Evolutionary conservation across 208 protist species (phyloP).

Genomic region (Tritrichomonas musculus): DNA sequence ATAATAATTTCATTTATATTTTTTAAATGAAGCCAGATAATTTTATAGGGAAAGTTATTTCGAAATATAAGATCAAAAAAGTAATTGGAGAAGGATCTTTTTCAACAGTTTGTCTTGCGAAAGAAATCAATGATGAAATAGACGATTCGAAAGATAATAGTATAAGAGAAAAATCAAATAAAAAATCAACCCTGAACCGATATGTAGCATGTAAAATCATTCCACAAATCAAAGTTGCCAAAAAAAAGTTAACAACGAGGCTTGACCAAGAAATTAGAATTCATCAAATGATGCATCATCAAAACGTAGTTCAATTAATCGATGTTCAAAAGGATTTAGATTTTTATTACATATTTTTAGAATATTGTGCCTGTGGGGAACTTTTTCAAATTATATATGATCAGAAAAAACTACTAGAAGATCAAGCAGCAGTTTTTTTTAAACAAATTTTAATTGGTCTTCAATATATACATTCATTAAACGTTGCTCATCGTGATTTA

Average conservation of each 20-base stretch:
- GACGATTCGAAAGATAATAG: no score
- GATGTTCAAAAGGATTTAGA: neutral
- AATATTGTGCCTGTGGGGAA: neutral
- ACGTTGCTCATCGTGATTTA: neutral
- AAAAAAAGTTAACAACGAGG: neutral
- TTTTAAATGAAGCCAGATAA: no score
- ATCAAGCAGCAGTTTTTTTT: neutral
- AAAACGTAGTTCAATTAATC: neutral
- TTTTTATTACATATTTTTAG: slow-evolving; percentile 24
- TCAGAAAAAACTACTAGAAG: neutral
- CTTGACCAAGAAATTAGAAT: neutral
- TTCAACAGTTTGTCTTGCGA: no score
- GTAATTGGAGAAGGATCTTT: no score
- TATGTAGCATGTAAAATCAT: slow-evolving; percentile 10
- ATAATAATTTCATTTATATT: no score
- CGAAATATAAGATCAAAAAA: no score
- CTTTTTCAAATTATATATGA: neutral
- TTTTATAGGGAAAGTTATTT: no score
- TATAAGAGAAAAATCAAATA: no score
- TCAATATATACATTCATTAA: neutral
- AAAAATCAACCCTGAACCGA: no score
- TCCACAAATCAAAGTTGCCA: neutral
- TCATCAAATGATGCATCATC: neutral
- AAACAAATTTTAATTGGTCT: neutral
- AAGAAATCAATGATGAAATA: no score